Percentiles rank a stretch among this genome's conserved stretches.
phyloP scores from a whole-genome alignment of 345 rosid species.

The Euphorbia lathyris region DNA sequence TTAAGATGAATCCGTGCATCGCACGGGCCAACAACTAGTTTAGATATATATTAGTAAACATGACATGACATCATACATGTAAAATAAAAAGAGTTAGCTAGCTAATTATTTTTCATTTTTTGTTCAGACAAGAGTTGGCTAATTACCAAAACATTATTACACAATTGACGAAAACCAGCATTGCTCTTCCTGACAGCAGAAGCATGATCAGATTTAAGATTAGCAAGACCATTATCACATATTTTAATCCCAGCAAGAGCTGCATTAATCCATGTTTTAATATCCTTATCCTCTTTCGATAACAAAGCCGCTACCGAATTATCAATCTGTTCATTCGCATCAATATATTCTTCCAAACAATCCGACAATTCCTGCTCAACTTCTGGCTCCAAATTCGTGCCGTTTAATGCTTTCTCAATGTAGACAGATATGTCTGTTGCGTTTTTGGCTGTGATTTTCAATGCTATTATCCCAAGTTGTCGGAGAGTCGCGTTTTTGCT shows the following conservation, averaged over 20 bases:
- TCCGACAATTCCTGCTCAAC: constrained; percentile 55
- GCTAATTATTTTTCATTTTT: background rate
- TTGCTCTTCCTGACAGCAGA: constrained; percentile 15
- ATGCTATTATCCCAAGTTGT: constrained; percentile 47
- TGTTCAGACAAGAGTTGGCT: background rate
- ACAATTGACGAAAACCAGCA: constrained; percentile 36
- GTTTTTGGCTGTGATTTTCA: constrained; percentile 37
- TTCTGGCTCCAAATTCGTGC: constrained; percentile 34
- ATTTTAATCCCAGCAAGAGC: constrained; percentile 41
- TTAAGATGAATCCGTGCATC: too few relatives aligned
- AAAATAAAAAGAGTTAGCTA: too few relatives aligned
- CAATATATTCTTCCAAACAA: constrained; percentile 49
- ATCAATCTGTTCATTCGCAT: constrained; percentile 59
- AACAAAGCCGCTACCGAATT: constrained; percentile 51
- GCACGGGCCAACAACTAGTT: too few relatives aligned
- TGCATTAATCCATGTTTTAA: constrained; percentile 36
- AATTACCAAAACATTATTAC: constrained; percentile 38
- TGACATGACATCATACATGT: too few relatives aligned
- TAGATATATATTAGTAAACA: background rate
- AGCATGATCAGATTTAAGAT: too few relatives aligned
- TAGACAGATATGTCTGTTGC: constrained; percentile 40
- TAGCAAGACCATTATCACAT: constrained; percentile 37
- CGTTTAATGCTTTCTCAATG: constrained; percentile 28
- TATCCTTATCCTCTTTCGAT: constrained; percentile 34
- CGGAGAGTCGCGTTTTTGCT: constrained; percentile 35